A percentile compares a stretch with the other conserved stretches of the same genome.
Evolutionary conservation across 1,284 basidiomycete genomes (phyloP).

Genomic region (Marasmius sp.): DNA sequence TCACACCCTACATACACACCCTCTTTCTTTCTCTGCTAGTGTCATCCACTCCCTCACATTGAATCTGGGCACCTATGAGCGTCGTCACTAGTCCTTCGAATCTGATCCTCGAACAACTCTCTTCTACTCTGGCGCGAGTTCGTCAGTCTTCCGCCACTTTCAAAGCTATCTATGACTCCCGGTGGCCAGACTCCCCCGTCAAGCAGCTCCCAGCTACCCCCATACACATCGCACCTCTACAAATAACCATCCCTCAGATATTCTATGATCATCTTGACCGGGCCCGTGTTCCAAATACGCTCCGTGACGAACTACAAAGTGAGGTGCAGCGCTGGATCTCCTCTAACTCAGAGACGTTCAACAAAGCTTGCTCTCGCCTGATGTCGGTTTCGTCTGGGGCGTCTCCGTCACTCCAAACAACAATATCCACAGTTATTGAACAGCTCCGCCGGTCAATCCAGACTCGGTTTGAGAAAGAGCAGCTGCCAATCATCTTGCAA

Average conservation of each 20-base stretch:
- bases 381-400: not conserved
- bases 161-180: not conserved
- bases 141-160: too few species aligned
- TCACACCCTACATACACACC: too few species aligned
- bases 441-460: not conserved
- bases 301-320: not conserved
- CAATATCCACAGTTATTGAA: not conserved
- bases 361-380: not conserved
- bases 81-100: too few species aligned
- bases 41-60: too few species aligned
- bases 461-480: slow-evolving; percentile 2
- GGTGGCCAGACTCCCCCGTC: not conserved
- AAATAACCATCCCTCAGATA: not conserved
- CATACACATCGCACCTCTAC: not conserved
- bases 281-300: not conserved
- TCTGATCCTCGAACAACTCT: too few species aligned
- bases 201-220: not conserved
- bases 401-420: not conserved
- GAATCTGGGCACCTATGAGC: too few species aligned
- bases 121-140: too few species aligned
- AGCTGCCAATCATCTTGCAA: too few species aligned
- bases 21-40: too few species aligned
- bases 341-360: not conserved
- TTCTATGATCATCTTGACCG: not conserved
- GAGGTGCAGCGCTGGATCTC: not conserved